Percentiles rank a stretch among this genome's conserved stretches.
Evolutionary conservation across 768 basidiomycete species (phyloP).

Genomic region (Suillus paluster): DNA sequence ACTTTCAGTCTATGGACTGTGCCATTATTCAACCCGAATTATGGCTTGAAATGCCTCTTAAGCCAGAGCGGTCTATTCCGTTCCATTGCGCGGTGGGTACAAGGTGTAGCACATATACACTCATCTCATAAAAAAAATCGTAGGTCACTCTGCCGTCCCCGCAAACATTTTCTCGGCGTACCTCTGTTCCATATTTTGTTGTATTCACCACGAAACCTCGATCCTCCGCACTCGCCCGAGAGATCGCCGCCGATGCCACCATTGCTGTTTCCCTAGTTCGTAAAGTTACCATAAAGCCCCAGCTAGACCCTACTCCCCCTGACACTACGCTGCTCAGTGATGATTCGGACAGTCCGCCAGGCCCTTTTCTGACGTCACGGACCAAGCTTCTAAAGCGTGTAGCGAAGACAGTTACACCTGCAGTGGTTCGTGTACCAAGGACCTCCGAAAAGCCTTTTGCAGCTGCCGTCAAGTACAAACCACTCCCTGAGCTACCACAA

Average conservation of each 20-base stretch:
- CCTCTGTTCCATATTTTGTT: slow-evolving; percentile 72
- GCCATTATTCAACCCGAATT: slow-evolving; percentile 46
- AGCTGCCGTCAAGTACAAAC: slow-evolving; percentile 22
- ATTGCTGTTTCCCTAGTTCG: slow-evolving; percentile 70
- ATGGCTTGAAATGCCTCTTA: slow-evolving; percentile 74
- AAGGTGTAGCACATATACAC: background rate
- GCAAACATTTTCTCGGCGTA: slow-evolving; percentile 61
- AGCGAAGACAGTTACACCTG: slow-evolving; percentile 28
- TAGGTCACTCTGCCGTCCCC: slow-evolving; percentile 70
- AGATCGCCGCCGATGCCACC: slow-evolving; percentile 73
- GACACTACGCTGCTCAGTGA: slow-evolving; percentile 54
- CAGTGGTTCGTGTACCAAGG: slow-evolving; percentile 13
- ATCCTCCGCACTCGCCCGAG: slow-evolving; percentile 56
- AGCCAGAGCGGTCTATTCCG: slow-evolving; percentile 63
- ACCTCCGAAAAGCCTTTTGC: slow-evolving; percentile 12
- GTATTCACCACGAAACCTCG: slow-evolving; percentile 70
- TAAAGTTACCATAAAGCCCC: slow-evolving; percentile 54
- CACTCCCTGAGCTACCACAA: slow-evolving; percentile 29
- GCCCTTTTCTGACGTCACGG: slow-evolving; percentile 13
- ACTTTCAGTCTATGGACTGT: slow-evolving; percentile 62
- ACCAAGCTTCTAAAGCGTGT: slow-evolving; percentile 36
- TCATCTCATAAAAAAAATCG: slow-evolving; percentile 7
- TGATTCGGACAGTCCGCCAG: slow-evolving; percentile 35
- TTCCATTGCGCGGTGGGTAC: slow-evolving; percentile 69
- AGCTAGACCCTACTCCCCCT: slow-evolving; percentile 45